Conservation (phyloP, 495 filamentous ascomycete species). For the Delitschia confertaspora region DNA sequence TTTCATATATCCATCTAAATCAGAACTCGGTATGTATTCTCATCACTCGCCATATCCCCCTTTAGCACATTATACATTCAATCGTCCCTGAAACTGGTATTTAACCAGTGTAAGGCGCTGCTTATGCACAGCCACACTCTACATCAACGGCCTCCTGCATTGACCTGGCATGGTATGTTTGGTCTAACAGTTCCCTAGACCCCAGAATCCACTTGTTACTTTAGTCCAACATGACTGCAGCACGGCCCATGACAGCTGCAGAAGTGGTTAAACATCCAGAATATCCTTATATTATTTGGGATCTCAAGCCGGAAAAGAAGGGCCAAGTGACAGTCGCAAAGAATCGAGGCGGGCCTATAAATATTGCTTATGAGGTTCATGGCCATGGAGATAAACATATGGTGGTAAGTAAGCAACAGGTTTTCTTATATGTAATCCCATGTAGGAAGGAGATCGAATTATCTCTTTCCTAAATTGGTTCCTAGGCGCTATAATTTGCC, state of each 20-base stretch:
- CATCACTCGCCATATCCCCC: background rate
- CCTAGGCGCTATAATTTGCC: conserved; percentile 18
- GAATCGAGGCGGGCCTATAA: conserved; percentile 57
- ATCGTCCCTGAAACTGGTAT: conserved; percentile 17
- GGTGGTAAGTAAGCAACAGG: conserved; percentile 48
- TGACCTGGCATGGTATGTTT: no score
- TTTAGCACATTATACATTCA: conserved; percentile 7
- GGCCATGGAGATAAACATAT: conserved; percentile 61
- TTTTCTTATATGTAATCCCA: conserved; percentile 6
- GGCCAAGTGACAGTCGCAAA: conserved; percentile 54
- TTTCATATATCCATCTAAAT: conserved; percentile 9
- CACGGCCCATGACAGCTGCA: conserved; percentile 15
- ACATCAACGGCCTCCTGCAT: conserved; percentile 7
- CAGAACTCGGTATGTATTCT: background rate
- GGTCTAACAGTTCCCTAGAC: no score
- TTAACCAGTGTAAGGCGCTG: conserved; percentile 5
- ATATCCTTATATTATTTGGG: conserved; percentile 48
- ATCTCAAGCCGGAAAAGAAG: conserved; percentile 49
- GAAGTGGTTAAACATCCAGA: conserved; percentile 45
- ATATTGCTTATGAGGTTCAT: conserved; percentile 70
- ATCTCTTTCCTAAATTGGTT: background rate
- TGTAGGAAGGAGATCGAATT: background rate
- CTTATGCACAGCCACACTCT: conserved; percentile 8
- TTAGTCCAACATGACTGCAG: conserved; percentile 5
- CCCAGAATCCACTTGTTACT: no score